Conservation (phyloP, 768 basidiomycete species). For the Hortiboletus campestris region DNA sequence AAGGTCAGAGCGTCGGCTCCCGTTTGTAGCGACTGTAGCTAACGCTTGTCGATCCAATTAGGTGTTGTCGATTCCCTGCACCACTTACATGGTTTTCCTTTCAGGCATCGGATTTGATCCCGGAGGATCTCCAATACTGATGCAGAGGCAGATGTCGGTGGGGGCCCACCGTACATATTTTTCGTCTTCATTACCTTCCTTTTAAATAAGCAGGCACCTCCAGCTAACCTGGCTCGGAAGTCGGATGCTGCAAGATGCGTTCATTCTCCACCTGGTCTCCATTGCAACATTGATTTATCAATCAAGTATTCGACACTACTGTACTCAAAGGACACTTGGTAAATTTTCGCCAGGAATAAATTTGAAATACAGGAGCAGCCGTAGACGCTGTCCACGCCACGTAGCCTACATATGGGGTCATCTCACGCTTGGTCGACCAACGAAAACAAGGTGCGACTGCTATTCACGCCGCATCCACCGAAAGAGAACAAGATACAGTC, state of each 20-base stretch:
- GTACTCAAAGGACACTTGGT: not conserved
- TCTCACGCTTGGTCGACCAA: conserved; percentile 53
- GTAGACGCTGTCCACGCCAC: conserved; percentile 58
- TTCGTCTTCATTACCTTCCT: too few species aligned
- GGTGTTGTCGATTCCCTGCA: not conserved
- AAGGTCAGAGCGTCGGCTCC: not conserved
- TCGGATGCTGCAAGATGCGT: not conserved
- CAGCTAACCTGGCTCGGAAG: too few species aligned
- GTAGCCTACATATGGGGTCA: conserved; percentile 91
- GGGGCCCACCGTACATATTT: not conserved
- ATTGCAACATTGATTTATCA: not conserved
- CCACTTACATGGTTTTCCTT: not conserved
- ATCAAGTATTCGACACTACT: not conserved
- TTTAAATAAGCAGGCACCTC: not conserved
- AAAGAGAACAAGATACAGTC: not conserved
- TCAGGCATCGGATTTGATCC: not conserved
- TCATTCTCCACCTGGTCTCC: not conserved
- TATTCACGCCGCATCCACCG: conserved; percentile 11
- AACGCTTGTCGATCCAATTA: not conserved
- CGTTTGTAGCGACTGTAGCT: not conserved
- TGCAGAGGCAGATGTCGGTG: not conserved
- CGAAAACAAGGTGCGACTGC: conserved; percentile 35
- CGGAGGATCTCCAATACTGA: not conserved
- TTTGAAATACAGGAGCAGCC: conserved; percentile 96
- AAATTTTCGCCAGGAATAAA: conserved; percentile 38